Evolutionary conservation across 495 filamentous ascomycete species (phyloP), one percentile per base, ranked within the genome.

Genomic region (Penicillium chermesinum): DNA sequence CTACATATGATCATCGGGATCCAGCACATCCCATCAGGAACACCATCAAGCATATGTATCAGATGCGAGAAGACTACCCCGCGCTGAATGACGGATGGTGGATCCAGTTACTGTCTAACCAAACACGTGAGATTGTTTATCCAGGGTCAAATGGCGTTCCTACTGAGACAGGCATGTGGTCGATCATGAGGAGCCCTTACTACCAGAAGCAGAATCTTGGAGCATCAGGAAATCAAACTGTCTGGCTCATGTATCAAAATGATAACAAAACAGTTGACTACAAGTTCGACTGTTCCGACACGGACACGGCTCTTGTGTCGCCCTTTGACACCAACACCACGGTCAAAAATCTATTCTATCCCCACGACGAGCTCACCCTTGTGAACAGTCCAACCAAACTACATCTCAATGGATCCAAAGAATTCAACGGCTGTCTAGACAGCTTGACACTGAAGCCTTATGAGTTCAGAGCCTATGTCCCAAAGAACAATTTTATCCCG

Each of bases 221-320:
- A 9, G 54, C 64, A 17, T 56, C 49, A 6, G 71, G 73, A 5
- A 81, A 84, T 22, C 72, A 79, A 43, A 68, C 74, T 0, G 71
- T 87, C 3, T 88, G 84, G 85, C 60, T 87, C 10, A 66, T 88
- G 1, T 87, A 85, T 55, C 74, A 79, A 25, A 88, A 88, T 54
- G 71, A 73, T 33, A 78, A 82, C 54, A 59, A 63, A 7, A 72
- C 71, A 1, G 73, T 72, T n/a, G 73, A 66, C 1, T 87, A 84
- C 59, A 63, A 66, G 1, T 86, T 86, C 46, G 71, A 85, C 48
- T 87, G 85, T 61, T 65, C 44, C 41, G 64, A 77, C 54, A 61
- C 15, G 48, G 41, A 63, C 13, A 48, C 57, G 3, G 77, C 79
- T 1, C 68, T 87, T 38, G 64, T 87, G 45, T 67, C 83, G 10